A percentile compares a stretch with the other conserved stretches of the same genome.
These are phyloP conservation scores for Microdochium paspali DNA, from an alignment of 2,329 filamentous ascomycete genomes.

Conservation along the genomic window DNA sequence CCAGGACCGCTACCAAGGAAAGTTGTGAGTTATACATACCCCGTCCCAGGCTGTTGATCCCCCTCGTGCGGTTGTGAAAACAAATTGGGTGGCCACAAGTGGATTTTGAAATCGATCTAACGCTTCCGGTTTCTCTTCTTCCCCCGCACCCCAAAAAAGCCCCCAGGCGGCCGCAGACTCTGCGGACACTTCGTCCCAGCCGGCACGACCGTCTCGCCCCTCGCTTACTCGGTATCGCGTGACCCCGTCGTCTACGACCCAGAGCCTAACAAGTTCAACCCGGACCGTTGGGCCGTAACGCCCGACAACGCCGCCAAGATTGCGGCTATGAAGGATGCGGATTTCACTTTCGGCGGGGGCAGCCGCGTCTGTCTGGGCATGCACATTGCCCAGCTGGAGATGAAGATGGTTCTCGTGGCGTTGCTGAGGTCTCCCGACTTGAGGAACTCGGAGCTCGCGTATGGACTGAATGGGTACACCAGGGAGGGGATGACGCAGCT, in stretches of 20 bases:
- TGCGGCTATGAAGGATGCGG: conserved; percentile 31
- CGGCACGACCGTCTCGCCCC: conserved; percentile 25
- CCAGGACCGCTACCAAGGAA: conserved; percentile 24
- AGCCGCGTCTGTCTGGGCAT: not conserved
- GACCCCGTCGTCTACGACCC: conserved; percentile 22
- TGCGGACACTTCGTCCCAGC: conserved; percentile 24
- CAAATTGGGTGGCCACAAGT: not conserved
- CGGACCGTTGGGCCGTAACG: conserved; percentile 24
- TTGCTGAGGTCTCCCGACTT: not conserved
- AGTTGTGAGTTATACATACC: conserved; percentile 9
- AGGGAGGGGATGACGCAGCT: not conserved
- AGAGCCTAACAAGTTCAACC: conserved; percentile 20
- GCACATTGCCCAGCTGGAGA: not conserved
- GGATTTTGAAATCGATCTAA: not conserved
- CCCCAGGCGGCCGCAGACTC: conserved; percentile 22
- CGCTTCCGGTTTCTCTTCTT: not conserved
- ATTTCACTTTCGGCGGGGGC: conserved; percentile 5
- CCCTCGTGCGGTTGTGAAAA: not conserved
- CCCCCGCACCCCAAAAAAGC: conserved; percentile 3
- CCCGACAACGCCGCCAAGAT: not conserved
- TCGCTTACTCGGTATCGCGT: conserved; percentile 32
- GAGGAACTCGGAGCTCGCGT: not conserved
- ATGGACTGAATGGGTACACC: not conserved
- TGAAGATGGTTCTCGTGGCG: not conserved
- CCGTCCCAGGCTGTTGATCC: not conserved